phyloP scores from a whole-genome alignment of 2,329 filamentous ascomycete species.

The Diplodia intermedia region DNA sequence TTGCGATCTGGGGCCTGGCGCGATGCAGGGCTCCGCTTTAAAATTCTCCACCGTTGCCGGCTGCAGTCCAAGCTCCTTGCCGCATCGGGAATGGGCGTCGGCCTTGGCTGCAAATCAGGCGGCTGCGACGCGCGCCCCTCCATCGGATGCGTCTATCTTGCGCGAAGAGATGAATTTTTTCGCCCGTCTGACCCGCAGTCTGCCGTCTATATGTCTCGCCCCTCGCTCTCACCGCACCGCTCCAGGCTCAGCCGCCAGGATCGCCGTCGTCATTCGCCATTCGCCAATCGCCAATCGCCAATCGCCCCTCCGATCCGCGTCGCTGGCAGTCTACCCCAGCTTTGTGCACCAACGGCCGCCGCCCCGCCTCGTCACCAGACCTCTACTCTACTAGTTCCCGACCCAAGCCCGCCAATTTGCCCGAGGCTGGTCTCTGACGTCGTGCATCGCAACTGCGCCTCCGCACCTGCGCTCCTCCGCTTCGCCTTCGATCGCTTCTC shows the following conservation, averaged over 20 bases:
- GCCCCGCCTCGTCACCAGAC: not conserved
- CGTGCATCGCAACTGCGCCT: constrained; percentile 6
- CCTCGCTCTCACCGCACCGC: constrained; percentile 1
- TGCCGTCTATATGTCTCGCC: constrained; percentile 3
- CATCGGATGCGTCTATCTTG: not conserved
- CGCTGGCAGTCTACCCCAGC: constrained; percentile 12
- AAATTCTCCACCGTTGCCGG: constrained; percentile 20
- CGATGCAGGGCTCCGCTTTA: constrained; percentile 15
- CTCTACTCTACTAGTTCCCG: constrained; percentile 5
- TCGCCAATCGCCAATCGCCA: not conserved
- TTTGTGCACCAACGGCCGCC: not conserved
- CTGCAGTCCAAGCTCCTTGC: constrained; percentile 29
- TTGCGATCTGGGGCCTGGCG: not conserved
- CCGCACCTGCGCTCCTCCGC: constrained; percentile 12
- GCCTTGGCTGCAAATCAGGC: constrained; percentile 28
- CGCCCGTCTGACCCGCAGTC: not conserved
- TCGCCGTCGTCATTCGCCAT: constrained; percentile 23
- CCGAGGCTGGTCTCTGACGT: constrained; percentile 4
- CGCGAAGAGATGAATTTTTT: constrained; percentile 3
- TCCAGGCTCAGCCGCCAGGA: not conserved
- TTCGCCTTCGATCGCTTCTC: not conserved
- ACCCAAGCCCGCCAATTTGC: not conserved
- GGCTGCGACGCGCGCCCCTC: constrained; percentile 1
- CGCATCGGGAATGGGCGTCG: constrained; percentile 14
- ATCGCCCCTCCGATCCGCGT: not conserved